phyloP scores from a whole-genome alignment of 805 yeast species.

The Metschnikowia henanensis region DNA sequence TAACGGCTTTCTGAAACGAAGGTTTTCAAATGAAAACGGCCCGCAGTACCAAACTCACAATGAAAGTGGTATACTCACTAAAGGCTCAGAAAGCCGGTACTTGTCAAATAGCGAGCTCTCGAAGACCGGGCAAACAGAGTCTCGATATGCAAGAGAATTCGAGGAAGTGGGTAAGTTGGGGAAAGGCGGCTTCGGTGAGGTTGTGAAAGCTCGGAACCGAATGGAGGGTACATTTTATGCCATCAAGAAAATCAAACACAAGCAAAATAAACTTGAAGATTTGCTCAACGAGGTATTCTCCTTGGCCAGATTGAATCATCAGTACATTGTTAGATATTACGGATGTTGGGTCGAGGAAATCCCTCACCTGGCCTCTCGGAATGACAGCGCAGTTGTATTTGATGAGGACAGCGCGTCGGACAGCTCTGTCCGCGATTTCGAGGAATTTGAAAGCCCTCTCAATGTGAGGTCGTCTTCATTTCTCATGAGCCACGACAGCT shows the following conservation, averaged over 20 bases:
- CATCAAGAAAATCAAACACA: slow-evolving; percentile 84
- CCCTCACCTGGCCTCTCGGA: slow-evolving; percentile 9
- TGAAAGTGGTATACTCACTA: neutral
- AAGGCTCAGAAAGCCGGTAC: neutral
- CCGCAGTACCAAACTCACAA: neutral
- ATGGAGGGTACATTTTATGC: slow-evolving; percentile 96
- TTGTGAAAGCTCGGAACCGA: slow-evolving; percentile 92
- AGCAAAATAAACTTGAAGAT: slow-evolving; percentile 73
- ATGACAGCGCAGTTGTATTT: slow-evolving; percentile 20
- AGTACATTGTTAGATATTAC: slow-evolving; percentile 92
- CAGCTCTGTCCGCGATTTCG: slow-evolving; percentile 10
- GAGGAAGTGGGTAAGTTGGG: slow-evolving; percentile 93
- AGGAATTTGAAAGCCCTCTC: slow-evolving; percentile 24
- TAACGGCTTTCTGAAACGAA: neutral
- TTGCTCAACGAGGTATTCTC: slow-evolving; percentile 90
- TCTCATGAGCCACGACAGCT: slow-evolving; percentile 20
- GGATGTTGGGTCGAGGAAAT: slow-evolving; percentile 97
- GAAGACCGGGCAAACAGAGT: slow-evolving; percentile 8
- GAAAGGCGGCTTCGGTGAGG: slow-evolving; percentile 97
- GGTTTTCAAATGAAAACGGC: slow-evolving; percentile 1
- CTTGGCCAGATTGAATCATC: slow-evolving; percentile 89
- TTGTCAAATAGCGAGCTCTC: neutral
- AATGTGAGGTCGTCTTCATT: slow-evolving; percentile 23
- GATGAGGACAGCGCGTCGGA: slow-evolving; percentile 18
- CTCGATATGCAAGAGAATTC: slow-evolving; percentile 84